Evolutionary conservation across 2,329 filamentous ascomycete genomes (phyloP), one percentile per base, ranked within the genome.

Genomic region (Colletotrichum truncatum): DNA sequence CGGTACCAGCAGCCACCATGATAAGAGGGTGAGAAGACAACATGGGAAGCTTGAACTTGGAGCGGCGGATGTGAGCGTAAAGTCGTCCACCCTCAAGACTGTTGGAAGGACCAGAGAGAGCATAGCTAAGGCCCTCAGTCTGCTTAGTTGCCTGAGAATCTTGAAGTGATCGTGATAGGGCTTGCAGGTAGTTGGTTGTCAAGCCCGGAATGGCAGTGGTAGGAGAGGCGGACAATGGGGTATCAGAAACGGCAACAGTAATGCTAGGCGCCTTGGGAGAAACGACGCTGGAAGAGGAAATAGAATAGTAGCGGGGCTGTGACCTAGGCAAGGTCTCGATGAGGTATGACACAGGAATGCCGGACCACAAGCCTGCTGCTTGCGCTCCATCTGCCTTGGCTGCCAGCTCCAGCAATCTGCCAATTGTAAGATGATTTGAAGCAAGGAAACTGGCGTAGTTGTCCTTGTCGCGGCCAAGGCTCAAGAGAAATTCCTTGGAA

Each of bases 241-340:
- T 62, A 39, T 62, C 58, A 14, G 58, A 62, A 26, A 62, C 58
- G 11, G 58, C 41, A 9, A 62, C 51, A 9, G 58, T 56, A 11
- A 62, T 62, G 41, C 51, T 62, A 8, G 58, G 58, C 10, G 58
- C 25, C 25, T 62, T 62, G 25, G 58, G 58, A 26, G 58, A 62
- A 32, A 62, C 58, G 11, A 80, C 75, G 12, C 78, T 80, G 7
- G 86, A 88, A 1, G 85, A 88, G 0, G 87, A 89, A 64, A 89
- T 89, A 6, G 84, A 87, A 73, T 90, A 90, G 66, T 88, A 86
- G 4, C 87, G 85, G 9, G 87, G 80, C 11, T 85, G 82, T 80
- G 89, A 85, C 0, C 81, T 80, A 1, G 85, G 82, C 0, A 87
- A 82, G 74, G 85, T 85, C 38, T 82, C 80, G 14, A 91, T 80